phyloP scores from a whole-genome alignment of 495 filamentous ascomycete genomes.

The Chaetomium fimeti region DNA sequence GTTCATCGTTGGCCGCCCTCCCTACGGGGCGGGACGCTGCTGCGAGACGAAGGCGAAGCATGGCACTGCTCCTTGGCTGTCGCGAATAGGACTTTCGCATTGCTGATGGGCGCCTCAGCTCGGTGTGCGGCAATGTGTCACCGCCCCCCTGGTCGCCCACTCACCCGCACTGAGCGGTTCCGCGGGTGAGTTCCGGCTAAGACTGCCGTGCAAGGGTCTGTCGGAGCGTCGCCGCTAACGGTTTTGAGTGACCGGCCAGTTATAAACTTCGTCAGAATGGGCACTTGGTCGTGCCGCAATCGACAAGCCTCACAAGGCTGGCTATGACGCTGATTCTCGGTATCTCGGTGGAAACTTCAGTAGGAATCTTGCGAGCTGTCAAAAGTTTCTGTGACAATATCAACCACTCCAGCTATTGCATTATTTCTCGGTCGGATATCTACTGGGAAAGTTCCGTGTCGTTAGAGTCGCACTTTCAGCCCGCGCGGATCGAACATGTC shows the following conservation, averaged over 20 bases:
- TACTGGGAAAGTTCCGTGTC: not conserved
- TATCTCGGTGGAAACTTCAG: slow-evolving; percentile 7
- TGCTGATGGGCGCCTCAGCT: not conserved
- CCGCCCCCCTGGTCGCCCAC: slow-evolving; percentile 8
- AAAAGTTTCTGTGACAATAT: not conserved
- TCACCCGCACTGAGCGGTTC: not conserved
- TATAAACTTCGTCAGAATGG: not conserved
- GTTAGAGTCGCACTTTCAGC: not conserved
- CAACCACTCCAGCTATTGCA: not conserved
- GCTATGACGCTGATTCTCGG: not conserved
- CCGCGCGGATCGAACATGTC: not conserved
- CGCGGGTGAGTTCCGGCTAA: slow-evolving; percentile 12
- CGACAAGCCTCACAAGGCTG: slow-evolving; percentile 2
- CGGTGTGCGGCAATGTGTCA: slow-evolving; percentile 17
- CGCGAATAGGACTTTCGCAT: slow-evolving; percentile 6
- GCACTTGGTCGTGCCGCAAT: slow-evolving; percentile 7
- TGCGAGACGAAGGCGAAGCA: slow-evolving; percentile 10
- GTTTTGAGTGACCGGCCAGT: slow-evolving; percentile 13
- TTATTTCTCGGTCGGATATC: not conserved
- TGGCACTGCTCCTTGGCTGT: not conserved
- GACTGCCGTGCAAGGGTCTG: slow-evolving; percentile 12
- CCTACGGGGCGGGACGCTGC: slow-evolving; percentile 17
- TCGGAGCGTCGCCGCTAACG: slow-evolving; percentile 6
- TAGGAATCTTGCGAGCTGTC: not conserved
- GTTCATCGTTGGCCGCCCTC: not conserved